Base-by-base conservation (phyloP, 371 early-diverging fungal genomes). In the Mucor irregularis region DNA sequence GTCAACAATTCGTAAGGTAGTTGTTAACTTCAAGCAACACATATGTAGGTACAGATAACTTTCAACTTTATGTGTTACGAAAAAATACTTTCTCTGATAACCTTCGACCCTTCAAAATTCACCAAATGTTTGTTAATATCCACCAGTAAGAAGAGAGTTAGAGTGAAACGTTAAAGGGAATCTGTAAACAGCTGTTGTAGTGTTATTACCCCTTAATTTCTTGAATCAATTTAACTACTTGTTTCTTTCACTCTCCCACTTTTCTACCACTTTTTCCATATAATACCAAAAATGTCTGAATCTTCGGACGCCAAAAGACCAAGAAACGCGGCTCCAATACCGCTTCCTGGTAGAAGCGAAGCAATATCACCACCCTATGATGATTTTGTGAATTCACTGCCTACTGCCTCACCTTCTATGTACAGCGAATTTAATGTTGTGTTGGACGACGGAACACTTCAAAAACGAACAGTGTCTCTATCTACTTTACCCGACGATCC, bases 361-460 rank as follows among this genome's bases (percentile, higher is more conserved):
- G 7, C 14, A 5, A 14, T 47, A 26, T 54, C 49, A 38, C 35
- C 55, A 5, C 29, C 58, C 14, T 50, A 35, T 14, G 44, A 50
- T 29, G 51, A 26, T 13, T 46, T 49, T 33, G 40, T 51, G 19
- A 39, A 49, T 1, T 54, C 61, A 6, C 2, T 58, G 38, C 58
- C 64, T 1, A 57, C 47, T 31, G 53, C 49, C 10, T 64, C 64
- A 1, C 64, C 64, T 1, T 64, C 65, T 14, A 47, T 50, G 13
- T 50, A 55, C 29, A 66, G 67, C 19, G 62, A 53, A 14, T 58
- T 61, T 43, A 58, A 68, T 33, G 71, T 71, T 3, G 62, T 71
- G 11, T 38, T 67, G 7, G 71, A 71, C 39, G 71, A 71, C 38
- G 71, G 71, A 10, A 71, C 68, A 25, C 30, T 60, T 24, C 64